Conservation (phyloP, 169 alveolate species). For the Plasmodium knowlesi region DNA sequence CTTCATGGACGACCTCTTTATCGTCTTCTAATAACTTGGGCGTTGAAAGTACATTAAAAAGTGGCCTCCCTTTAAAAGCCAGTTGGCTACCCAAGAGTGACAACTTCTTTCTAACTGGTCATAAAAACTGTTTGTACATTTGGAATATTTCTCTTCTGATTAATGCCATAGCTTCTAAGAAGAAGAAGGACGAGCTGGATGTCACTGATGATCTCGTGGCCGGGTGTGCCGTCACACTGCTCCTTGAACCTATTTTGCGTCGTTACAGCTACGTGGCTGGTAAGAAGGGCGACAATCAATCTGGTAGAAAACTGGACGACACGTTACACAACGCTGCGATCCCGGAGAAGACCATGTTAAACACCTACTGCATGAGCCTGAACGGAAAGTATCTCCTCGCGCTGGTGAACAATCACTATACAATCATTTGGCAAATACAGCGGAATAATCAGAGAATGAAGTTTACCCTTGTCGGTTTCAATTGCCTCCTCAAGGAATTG, state of each 20-base stretch:
- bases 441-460: not conserved
- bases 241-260: conserved; percentile 14
- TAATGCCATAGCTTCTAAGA: conserved; percentile 16
- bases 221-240: conserved; percentile 30
- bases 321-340: not conserved
- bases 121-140: conserved; percentile 50
- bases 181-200: conserved; percentile 24
- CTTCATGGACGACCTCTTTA: not conserved
- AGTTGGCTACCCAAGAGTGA: conserved; percentile 74
- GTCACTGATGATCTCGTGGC: conserved; percentile 39
- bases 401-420: conserved; percentile 30
- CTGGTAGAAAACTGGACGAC: not conserved
- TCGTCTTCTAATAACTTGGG: not conserved
- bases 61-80: conserved; percentile 51
- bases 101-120: conserved; percentile 64
- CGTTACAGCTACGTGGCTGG: conserved; percentile 12
- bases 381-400: conserved; percentile 58
- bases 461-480: conserved; percentile 37
- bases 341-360: not conserved
- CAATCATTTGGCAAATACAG: conserved; percentile 22
- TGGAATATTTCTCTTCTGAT: conserved; percentile 45
- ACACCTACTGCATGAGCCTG: conserved; percentile 37
- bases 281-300: not conserved
- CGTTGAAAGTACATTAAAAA: conserved; percentile 3
- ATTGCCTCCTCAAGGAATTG: conserved; percentile 14